Evolutionary conservation across 2,329 filamentous ascomycete genomes (phyloP).

Genomic region (Neonectria neomacrospora): DNA sequence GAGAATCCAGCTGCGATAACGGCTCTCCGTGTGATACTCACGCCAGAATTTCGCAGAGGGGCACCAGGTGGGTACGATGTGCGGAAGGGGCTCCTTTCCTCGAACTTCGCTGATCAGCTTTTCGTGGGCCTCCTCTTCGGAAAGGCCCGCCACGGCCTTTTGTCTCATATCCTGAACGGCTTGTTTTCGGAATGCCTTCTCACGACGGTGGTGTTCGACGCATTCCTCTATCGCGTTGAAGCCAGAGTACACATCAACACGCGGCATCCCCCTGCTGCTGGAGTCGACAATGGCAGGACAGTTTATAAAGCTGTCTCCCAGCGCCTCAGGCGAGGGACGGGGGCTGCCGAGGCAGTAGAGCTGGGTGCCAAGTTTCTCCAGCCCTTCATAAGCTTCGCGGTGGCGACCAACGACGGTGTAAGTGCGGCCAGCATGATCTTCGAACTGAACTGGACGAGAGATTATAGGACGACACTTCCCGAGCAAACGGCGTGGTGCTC

Average conservation of each 20-base stretch:
- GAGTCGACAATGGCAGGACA: neutral
- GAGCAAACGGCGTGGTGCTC: neutral
- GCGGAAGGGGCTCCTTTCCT: constrained; percentile 30
- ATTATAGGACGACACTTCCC: neutral
- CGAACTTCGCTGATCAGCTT: constrained; percentile 16
- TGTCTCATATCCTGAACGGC: constrained; percentile 12
- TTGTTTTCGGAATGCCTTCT: constrained; percentile 24
- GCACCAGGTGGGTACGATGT: constrained; percentile 33
- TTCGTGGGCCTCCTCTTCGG: constrained; percentile 15
- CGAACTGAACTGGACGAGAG: constrained; percentile 50
- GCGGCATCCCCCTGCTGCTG: constrained; percentile 15
- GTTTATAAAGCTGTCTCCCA: constrained; percentile 2
- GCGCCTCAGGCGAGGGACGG: neutral
- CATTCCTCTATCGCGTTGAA: constrained; percentile 27
- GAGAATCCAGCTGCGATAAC: constrained; percentile 31
- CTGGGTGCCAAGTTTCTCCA: constrained; percentile 31
- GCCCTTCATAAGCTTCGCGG: neutral
- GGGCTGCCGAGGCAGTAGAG: constrained; percentile 26
- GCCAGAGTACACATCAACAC: constrained; percentile 26
- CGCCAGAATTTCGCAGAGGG: constrained; percentile 8
- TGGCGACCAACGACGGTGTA: constrained; percentile 13
- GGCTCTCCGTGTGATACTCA: neutral
- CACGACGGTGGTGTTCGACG: constrained; percentile 27
- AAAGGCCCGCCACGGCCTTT: constrained; percentile 16
- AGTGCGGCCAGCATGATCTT: constrained; percentile 15